Base-by-base conservation (phyloP, 2,329 filamentous ascomycete genomes). In the Thyridium curvatum region DNA sequence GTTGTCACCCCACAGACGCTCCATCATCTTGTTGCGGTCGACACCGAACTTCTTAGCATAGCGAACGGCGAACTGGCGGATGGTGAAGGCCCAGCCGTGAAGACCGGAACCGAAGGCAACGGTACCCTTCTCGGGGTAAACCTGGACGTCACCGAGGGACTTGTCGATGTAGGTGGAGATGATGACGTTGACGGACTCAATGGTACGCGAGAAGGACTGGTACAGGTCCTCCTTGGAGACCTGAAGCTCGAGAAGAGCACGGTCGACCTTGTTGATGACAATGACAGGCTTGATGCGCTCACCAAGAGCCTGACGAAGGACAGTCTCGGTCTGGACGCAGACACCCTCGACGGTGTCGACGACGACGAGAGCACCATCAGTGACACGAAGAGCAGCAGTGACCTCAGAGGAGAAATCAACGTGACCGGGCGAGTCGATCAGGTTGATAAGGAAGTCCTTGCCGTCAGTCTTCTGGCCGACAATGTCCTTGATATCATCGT, bases 1-100 rank as follows among this genome's bases (percentile, higher is more conserved):
- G 81, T 89, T 96, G 83, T 98, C 93, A 55, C 93, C 93, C 93
- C 93, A 98, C 56, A 98, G 88, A 84, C 93, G 89, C 78, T 96
- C 88, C 86, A 97, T 95, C 93, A 98, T 96, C 88, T 97, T 97
- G 77, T 83, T 85, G 71, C 90, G 90, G 83, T 98, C 91, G 59
- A 98, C 93, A 85, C 93, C 93, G 61, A 98, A 98, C 77, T 98
- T 98, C 89, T 97, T 97, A 72, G 91, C 86, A 70, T 98, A 98
- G 61, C 84, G 82, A 64, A 80, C 69, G 57, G 93, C 93, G 71
- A 98, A 98, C 72, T 98, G 93, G 64, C 93, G 87, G 75, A 97
- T 74, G 61, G 93, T 98, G 84, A 98, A 98, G 62, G 89, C 91
- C 93, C 93, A 98, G 71, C 93, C 93, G 79, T 98, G 93, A 50